These are phyloP conservation scores for Lachancea thermotolerans DNA, from an alignment of 805 yeast genomes.

Conservation along the genomic window DNA sequence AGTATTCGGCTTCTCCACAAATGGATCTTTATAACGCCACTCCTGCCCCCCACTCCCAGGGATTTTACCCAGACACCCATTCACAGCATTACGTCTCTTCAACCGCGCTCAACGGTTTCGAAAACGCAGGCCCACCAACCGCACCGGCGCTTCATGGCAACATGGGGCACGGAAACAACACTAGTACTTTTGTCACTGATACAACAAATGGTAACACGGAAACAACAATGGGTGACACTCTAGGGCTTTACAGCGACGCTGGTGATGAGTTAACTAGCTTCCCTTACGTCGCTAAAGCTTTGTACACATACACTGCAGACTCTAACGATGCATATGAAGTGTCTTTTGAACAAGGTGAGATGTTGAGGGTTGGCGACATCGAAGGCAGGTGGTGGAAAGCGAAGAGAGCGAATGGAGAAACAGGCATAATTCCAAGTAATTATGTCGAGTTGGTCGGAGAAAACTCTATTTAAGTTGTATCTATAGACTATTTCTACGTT, in stretches of 20 bases:
- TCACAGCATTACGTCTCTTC: slow-evolving; percentile 39
- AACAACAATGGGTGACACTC: slow-evolving; percentile 32
- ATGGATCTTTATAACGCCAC: slow-evolving; percentile 5
- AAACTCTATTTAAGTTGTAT: slow-evolving; percentile 10
- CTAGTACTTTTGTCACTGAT: slow-evolving; percentile 24
- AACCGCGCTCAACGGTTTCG: slow-evolving; percentile 54
- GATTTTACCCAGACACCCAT: slow-evolving; percentile 13
- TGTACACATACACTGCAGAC: slow-evolving; percentile 81
- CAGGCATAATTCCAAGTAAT: slow-evolving; percentile 94
- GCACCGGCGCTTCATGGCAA: slow-evolving; percentile 4
- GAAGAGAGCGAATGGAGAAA: slow-evolving; percentile 78
- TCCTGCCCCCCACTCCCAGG: slow-evolving; percentile 2
- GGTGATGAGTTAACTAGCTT: slow-evolving; percentile 37
- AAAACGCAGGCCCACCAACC: slow-evolving; percentile 36
- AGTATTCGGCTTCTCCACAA: slow-evolving; percentile 11
- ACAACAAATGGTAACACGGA: slow-evolving; percentile 28
- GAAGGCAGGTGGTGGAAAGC: slow-evolving; percentile 99
- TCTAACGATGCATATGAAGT: slow-evolving; percentile 91
- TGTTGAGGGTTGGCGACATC: slow-evolving; percentile 85
- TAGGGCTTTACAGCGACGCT: slow-evolving; percentile 31
- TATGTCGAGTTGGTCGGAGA: slow-evolving; percentile 67
- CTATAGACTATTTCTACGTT: background rate
- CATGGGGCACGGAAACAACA: slow-evolving; percentile 16
- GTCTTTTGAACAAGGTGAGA: slow-evolving; percentile 83
- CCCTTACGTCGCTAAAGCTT: slow-evolving; percentile 79